Percentiles rank a stretch among this genome's conserved stretches.
These are phyloP conservation scores for Silene coronaria DNA, from an alignment of 179 eudicot species.

Conservation along the genomic window DNA sequence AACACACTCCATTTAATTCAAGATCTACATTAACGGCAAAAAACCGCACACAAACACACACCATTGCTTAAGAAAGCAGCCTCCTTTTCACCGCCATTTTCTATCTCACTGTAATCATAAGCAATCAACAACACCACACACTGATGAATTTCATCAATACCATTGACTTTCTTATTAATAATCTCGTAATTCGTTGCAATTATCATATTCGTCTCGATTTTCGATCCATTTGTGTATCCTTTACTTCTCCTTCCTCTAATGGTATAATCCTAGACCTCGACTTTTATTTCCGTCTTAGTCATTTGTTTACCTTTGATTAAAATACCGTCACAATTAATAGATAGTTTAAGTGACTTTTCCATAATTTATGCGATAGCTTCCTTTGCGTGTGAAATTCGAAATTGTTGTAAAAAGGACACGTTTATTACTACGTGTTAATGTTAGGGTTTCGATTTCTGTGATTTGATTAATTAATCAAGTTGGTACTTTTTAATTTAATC, in stretches of 20 bases:
- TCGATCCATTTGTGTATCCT: constrained; percentile 7
- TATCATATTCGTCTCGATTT: neutral
- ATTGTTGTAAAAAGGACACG: constrained; percentile 19
- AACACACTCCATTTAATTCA: constrained; percentile 4
- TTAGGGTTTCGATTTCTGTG: constrained; percentile 11
- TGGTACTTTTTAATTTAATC: constrained; percentile 4
- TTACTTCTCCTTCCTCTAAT: neutral
- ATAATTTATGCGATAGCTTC: neutral
- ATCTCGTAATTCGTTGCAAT: neutral
- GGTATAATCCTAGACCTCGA: neutral
- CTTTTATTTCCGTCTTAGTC: neutral
- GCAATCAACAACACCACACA: neutral
- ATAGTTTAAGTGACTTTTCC: too few species aligned
- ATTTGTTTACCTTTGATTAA: neutral
- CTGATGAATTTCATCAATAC: constrained; percentile 10
- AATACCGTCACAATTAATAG: neutral
- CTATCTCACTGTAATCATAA: constrained; percentile 9
- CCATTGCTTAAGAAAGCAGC: constrained; percentile 19
- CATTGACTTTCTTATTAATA: constrained; percentile 21
- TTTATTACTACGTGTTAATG: constrained; percentile 27
- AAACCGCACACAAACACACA: too few species aligned
- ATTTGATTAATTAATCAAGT: neutral
- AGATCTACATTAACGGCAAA: too few species aligned
- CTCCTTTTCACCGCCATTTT: neutral
- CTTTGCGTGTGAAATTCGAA: constrained; percentile 37